These are phyloP conservation scores for Penicillium verhagenii DNA, from an alignment of 495 filamentous ascomycete species.

Conservation along the genomic window DNA sequence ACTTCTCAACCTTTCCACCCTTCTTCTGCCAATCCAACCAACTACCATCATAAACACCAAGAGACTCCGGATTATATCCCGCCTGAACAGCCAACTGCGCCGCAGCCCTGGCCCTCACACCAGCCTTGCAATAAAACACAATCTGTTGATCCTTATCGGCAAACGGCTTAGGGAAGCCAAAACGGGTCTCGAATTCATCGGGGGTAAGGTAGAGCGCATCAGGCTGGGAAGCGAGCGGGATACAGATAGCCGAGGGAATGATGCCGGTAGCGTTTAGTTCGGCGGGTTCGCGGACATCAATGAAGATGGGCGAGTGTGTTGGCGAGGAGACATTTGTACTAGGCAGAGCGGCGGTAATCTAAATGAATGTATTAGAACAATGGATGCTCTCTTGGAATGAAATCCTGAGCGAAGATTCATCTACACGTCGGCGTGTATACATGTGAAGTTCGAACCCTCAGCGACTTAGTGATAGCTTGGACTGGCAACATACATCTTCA, in stretches of 20 bases:
- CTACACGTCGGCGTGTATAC: too few relatives aligned
- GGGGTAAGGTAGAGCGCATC: conserved; percentile 71
- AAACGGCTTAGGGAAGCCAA: conserved; percentile 46
- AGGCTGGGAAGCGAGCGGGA: conserved; percentile 73
- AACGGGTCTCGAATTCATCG: conserved; percentile 68
- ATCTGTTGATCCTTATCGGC: conserved; percentile 36
- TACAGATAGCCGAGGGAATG: conserved; percentile 76
- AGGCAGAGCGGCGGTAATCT: conserved; percentile 44
- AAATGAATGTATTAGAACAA: not conserved
- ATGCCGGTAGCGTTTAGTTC: conserved; percentile 67
- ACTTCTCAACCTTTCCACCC: conserved; percentile 60
- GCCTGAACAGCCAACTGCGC: conserved; percentile 73
- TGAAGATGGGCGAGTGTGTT: conserved; percentile 35
- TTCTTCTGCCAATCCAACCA: conserved; percentile 84
- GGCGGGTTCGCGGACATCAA: conserved; percentile 82
- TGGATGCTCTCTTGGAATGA: too few relatives aligned
- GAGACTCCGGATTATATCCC: conserved; percentile 67
- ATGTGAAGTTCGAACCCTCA: not conserved
- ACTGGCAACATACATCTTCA: conserved; percentile 38
- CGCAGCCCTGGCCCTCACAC: conserved; percentile 78
- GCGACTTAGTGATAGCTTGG: too few relatives aligned
- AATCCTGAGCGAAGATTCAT: too few relatives aligned
- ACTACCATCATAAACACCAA: conserved; percentile 83
- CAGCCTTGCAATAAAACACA: conserved; percentile 91
- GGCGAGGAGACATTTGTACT: conserved; percentile 18